These are phyloP conservation scores for Vanrija pseudolonga DNA, from an alignment of 1,284 basidiomycete genomes.

Conservation along the genomic window DNA sequence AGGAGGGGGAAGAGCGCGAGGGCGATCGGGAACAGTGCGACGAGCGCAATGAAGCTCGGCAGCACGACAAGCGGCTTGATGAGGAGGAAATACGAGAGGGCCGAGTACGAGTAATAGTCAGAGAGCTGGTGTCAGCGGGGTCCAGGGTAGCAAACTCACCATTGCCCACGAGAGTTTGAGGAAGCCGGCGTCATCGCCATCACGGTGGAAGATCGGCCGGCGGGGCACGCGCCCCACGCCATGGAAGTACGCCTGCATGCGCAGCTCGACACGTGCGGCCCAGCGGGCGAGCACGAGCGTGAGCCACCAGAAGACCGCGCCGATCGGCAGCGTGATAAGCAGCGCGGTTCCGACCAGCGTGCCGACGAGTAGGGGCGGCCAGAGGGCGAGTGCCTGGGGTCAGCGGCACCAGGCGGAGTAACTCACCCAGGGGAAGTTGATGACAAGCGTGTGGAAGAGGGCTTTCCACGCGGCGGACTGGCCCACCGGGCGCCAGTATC, in stretches of 20 bases:
- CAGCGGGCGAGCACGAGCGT: conserved; percentile 45
- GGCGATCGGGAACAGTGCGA: conserved; percentile 34
- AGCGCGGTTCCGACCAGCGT: conserved; percentile 46
- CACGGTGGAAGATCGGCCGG: conserved; percentile 36
- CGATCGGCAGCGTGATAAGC: conserved; percentile 47
- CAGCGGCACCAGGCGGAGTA: too few relatives aligned
- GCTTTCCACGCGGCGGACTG: conserved; percentile 35
- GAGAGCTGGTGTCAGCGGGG: conserved; percentile 23
- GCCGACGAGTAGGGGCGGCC: conserved; percentile 44
- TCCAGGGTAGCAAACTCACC: conserved; percentile 25
- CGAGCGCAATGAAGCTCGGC: conserved; percentile 37
- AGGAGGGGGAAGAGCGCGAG: conserved; percentile 30
- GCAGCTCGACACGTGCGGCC: conserved; percentile 39
- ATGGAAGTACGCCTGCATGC: conserved; percentile 7
- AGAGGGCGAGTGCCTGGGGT: conserved; percentile 39
- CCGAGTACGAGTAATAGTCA: conserved; percentile 47
- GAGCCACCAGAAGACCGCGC: conserved; percentile 46
- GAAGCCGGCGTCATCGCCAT: conserved; percentile 35
- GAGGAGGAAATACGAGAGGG: conserved; percentile 46
- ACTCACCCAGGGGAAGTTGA: conserved; percentile 49
- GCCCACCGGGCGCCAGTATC: conserved; percentile 37
- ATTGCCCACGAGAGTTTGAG: conserved; percentile 45
- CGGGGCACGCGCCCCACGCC: background rate
- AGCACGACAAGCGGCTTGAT: conserved; percentile 46
- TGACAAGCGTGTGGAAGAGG: conserved; percentile 34